Conservation (phyloP, 2,329 filamentous ascomycete genomes). For the Neodidymelliopsis sp. region DNA sequence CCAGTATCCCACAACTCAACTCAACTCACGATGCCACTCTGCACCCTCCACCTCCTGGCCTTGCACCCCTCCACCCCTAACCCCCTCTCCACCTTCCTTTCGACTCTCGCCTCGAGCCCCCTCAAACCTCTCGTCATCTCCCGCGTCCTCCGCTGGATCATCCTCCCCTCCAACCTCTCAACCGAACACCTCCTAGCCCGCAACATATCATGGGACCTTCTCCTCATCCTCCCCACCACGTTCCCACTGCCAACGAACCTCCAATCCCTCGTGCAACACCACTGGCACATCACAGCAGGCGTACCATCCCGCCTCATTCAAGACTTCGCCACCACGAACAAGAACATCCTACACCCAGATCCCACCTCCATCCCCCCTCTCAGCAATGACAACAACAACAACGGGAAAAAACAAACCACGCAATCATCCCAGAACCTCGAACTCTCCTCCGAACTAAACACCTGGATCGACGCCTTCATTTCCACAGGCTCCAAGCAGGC, state of each 20-base stretch:
- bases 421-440: conserved; percentile 61
- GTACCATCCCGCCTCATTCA: conserved; percentile 54
- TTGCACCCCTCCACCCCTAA: conserved; percentile 49
- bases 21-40: conserved; percentile 56
- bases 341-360: conserved; percentile 49
- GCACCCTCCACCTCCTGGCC: conserved; percentile 56
- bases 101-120: conserved; percentile 45
- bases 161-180: conserved; percentile 55
- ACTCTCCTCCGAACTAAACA: conserved; percentile 58
- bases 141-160: conserved; percentile 58
- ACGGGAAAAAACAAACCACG: conserved; percentile 30
- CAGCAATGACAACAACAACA: conserved; percentile 34
- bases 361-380: conserved; percentile 46
- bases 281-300: conserved; percentile 52
- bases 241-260: conserved; percentile 38
- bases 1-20: no score
- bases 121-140: conserved; percentile 53
- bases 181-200: conserved; percentile 51
- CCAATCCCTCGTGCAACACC: conserved; percentile 31
- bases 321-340: conserved; percentile 49
- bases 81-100: conserved; percentile 49
- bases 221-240: conserved; percentile 53
- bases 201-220: conserved; percentile 57
- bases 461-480: conserved; percentile 57
- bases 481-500: conserved; percentile 30